Evolutionary conservation across 2,329 filamentous ascomycete genomes (phyloP), one percentile per base, ranked within the genome.

Genomic region (Colletotrichum brevisporum): DNA sequence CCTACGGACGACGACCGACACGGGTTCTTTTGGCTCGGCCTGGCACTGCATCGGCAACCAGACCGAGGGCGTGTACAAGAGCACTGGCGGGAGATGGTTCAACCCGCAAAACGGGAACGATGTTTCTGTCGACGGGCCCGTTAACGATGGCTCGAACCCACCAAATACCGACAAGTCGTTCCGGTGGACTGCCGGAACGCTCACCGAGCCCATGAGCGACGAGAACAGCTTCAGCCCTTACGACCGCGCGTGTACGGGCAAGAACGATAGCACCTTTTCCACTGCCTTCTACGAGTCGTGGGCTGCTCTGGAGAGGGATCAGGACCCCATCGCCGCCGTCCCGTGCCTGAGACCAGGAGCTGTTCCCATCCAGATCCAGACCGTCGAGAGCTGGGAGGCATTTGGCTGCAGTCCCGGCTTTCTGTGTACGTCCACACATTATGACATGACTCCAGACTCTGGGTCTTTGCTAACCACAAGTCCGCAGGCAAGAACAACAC

Each of bases 1-100:
- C 15, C 72, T 83, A 13, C 75, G 76, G 24, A 51, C 71, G 18
- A 61, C 74, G 3, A 73, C 76, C 2, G 63, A 57, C 2, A 63
- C 66, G 3, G 56, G 56, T 2, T 59, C 67, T 15, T 61, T 71
- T 24, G 62, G 69, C 12, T 73, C 75, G 12, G 75, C 76, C n/a
- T 84, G 83, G 83, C 81, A 83, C 67, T 84, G 83, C 69, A 80
- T 83, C 36, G 82, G 83, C 13, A 82, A 84, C 67, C 82, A 83
- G 70, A 83, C 80, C 0, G 73, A 82, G 51, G 77, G 76, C 2
- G 76, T 82, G 1, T 83, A 83, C 61, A 70, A 67, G 2, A 74
- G 75, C 18, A 80, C 73, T 21, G 77, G 73, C 3, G 83, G 82
- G 5, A 84, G 83, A 67, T 84, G 82, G 83, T 84, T 82, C 67